A percentile compares a stretch with the other conserved stretches of the same genome.
Evolutionary conservation across 805 yeast genomes (phyloP).

Genomic region (Ogataea ganodermae): DNA sequence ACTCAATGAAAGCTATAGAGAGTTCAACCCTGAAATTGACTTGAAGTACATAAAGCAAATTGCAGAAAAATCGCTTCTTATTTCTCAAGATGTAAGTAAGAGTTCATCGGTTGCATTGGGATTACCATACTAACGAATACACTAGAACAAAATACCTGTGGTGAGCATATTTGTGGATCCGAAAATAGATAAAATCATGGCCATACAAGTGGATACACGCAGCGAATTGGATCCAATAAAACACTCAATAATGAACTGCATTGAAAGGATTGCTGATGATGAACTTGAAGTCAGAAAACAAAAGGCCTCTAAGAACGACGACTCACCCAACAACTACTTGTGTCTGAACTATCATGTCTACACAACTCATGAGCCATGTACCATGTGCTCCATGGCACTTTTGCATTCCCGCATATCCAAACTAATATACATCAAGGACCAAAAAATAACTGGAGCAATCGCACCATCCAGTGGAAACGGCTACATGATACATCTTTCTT

Average conservation of each 20-base stretch:
- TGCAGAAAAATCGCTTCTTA: constrained; percentile 27
- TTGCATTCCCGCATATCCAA: constrained; percentile 84
- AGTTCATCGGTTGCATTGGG: no score
- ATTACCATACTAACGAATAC: background rate
- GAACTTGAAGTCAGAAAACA: constrained; percentile 46
- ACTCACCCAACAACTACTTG: constrained; percentile 48
- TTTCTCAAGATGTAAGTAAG: constrained; percentile 5
- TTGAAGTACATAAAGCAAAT: constrained; percentile 33
- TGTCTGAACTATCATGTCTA: constrained; percentile 78
- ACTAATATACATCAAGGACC: constrained; percentile 58
- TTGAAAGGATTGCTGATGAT: constrained; percentile 58
- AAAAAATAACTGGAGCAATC: constrained; percentile 55
- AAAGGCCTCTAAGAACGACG: constrained; percentile 4
- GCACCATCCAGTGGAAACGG: constrained; percentile 60
- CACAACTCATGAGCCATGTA: constrained; percentile 94
- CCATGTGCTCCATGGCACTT: constrained; percentile 96
- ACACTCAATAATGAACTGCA: constrained; percentile 78
- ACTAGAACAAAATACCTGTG: constrained; percentile 42
- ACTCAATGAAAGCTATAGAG: constrained; percentile 45
- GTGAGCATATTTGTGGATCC: constrained; percentile 70
- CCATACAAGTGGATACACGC: constrained; percentile 44
- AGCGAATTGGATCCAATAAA: constrained; percentile 50
- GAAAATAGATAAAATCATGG: constrained; percentile 39
- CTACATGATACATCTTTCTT: constrained; percentile 73
- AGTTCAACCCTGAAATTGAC: constrained; percentile 48